Base-by-base conservation (phyloP, 1,139 yeast genomes). In the Hyphopichia burtonii region DNA sequence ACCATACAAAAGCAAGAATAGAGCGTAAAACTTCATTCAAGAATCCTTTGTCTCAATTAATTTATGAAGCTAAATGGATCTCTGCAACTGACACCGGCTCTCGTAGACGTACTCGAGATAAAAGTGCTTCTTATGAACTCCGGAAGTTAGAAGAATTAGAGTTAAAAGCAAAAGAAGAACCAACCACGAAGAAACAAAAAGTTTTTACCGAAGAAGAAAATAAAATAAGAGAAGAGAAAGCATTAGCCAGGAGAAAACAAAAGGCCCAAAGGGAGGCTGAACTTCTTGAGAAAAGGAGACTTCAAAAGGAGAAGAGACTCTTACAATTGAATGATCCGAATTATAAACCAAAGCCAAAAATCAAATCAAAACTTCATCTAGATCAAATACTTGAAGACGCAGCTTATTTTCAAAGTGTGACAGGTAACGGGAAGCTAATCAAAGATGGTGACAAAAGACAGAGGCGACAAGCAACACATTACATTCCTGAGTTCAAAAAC, bases 21-120 rank as follows among this genome's bases (percentile, higher is more conserved):
- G 37, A 25, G 14, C 31, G 37, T 16, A 35, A 25, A 28, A 35
- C 27, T 16, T 14, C 18, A 15, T 34, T 34, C 17, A 34, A 34
- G 16, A 34, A 34, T 22, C 23, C 28, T 8, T 25, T 25, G 12
- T 9, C 28, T 11, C 28, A 25, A 10, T 10, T 25, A 25, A 25
- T 63, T 7, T 71, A 70, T 44, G 70, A 66, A 46, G 71, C 74
- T 1, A 57, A 63, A 41, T 69, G 75, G 77, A 62, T 54, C 49
- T 55, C 55, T 11, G 56, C 54, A 36, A 49, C 51, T 38, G 40
- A 52, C 41, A 20, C 33, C 33, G 28, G 36, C 36, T 14, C 47
- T 34, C 42, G 55, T 41, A 28, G 48, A 39, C 27, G 47, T 31
- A 38, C 47, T 23, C 32, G 45, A 20, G 17, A 38, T 25, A 30